These are phyloP conservation scores for Avicennia marina DNA, from an alignment of 257 asterid genomes.

Conservation along the genomic window DNA sequence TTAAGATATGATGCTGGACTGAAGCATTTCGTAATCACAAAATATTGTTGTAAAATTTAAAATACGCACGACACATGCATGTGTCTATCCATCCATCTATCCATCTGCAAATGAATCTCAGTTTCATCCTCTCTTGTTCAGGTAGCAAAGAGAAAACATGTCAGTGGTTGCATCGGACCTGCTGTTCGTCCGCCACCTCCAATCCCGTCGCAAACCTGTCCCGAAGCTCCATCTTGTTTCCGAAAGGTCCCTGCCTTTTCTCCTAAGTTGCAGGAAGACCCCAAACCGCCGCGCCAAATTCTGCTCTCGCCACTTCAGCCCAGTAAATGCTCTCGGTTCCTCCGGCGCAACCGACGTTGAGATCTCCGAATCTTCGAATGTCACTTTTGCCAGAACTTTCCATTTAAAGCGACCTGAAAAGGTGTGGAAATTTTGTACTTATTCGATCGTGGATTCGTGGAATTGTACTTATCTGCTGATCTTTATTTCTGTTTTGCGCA, in stretches of 20 bases:
- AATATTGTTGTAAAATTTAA: too few species aligned
- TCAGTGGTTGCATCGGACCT: conserved; percentile 43
- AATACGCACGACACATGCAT: not conserved
- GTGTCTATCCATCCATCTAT: not conserved
- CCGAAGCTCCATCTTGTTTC: conserved; percentile 21
- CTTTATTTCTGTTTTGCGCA: conserved; percentile 4
- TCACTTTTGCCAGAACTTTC: conserved; percentile 37
- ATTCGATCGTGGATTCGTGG: not conserved
- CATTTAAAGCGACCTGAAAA: conserved; percentile 43
- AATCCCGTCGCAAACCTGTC: conserved; percentile 28
- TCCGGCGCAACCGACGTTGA: conserved; percentile 44
- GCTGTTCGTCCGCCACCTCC: conserved; percentile 25
- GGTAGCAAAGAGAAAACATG: conserved; percentile 42
- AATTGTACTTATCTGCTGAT: conserved; percentile 1
- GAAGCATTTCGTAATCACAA: too few species aligned
- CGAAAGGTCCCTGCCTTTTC: conserved; percentile 21
- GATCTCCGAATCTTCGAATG: conserved; percentile 37
- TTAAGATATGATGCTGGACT: too few species aligned
- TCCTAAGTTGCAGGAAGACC: conserved; percentile 29
- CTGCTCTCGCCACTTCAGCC: conserved; percentile 31
- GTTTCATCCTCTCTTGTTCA: conserved; percentile 10
- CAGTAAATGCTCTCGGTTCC: conserved; percentile 38
- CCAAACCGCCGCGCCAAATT: conserved; percentile 25
- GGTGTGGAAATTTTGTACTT: conserved; percentile 25
- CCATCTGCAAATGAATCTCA: conserved; percentile 8